phyloP scores from a whole-genome alignment of 768 basidiomycete genomes.

The Boletus tomentosulus region DNA sequence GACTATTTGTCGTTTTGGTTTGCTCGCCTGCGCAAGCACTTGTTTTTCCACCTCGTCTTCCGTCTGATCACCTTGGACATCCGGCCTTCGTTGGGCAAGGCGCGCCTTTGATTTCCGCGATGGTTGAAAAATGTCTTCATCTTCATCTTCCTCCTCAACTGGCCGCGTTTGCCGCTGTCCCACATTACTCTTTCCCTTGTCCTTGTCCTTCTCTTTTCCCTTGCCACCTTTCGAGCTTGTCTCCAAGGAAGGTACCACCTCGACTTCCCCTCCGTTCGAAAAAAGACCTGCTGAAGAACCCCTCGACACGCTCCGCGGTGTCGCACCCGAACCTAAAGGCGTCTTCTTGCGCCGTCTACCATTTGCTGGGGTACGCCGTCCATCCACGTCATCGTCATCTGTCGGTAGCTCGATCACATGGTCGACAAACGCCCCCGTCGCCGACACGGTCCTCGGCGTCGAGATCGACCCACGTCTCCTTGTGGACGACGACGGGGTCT shows the following conservation, averaged over 20 bases:
- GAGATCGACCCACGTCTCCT: neutral
- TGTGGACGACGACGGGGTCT: slow-evolving; percentile 4
- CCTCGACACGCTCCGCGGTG: neutral
- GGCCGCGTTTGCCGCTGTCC: neutral
- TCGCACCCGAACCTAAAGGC: neutral
- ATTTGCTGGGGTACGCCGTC: neutral
- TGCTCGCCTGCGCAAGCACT: neutral
- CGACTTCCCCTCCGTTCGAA: neutral
- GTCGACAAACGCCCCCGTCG: slow-evolving; percentile 16
- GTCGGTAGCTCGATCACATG: slow-evolving; percentile 20
- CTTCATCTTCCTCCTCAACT: neutral
- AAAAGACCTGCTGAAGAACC: slow-evolving; percentile 2
- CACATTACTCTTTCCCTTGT: neutral
- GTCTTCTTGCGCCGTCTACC: neutral
- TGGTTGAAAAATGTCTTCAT: neutral
- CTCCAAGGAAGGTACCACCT: neutral
- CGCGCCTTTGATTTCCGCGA: neutral
- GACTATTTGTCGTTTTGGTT: neutral
- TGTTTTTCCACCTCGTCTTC: neutral
- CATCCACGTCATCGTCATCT: slow-evolving; percentile 9
- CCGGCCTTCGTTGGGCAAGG: slow-evolving; percentile 1
- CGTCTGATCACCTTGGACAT: neutral
- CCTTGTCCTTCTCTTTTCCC: neutral
- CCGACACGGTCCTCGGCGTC: neutral
- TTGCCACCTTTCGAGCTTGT: neutral